Evolutionary conservation across 2,329 filamentous ascomycete genomes (phyloP), one percentile per base, ranked within the genome.

Genomic region (Ophiostoma novo-ulmi): DNA sequence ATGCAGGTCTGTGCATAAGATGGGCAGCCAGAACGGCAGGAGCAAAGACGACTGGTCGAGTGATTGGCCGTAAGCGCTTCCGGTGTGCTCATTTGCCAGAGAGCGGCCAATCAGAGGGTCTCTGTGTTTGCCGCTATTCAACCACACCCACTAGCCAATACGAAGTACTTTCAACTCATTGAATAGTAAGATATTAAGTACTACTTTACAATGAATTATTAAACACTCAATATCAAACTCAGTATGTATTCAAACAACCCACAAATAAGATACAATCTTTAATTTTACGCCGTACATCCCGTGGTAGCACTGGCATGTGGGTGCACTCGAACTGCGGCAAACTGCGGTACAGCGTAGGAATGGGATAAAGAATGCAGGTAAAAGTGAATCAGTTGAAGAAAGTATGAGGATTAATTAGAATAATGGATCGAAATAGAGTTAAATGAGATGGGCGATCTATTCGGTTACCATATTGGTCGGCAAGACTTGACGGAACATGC

Each of bases 21-120:
- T 26, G 48, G 44, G 48, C 48, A 55, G 14, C 52, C 61, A 65
- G 63, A 22, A 64, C 35, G 17, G 26, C 20, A 64, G 31, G 61
- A 63, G 61, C 31, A 38, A 64, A 22, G 17, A 65, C 63, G 20
- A 65, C 35, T 65, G 63, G 63, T 39, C 61, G 61, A 65, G 63
- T 65, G 63, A 14, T 22, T 22, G 14, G n/a, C 36, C 36, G 63
- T 65, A 65, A 65, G 63, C 63, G 63, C 63, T 65, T 65, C 63
- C 63, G 36, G 5, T 39, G 36, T 65, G 36, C 63, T 39, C 63
- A 65, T 65, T 65, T 65, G 63, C 35, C 36, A 39, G 36, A 5
- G 4, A 8, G 35, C 63, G 41, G 36, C 63, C 63, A 65, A 65
- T 65, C 63, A 65, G 31, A 65, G 4, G 58, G 31, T 10, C 10